Evolutionary conservation across 2,329 filamentous ascomycete genomes (phyloP).

Genomic region (Penicillium sp.): DNA sequence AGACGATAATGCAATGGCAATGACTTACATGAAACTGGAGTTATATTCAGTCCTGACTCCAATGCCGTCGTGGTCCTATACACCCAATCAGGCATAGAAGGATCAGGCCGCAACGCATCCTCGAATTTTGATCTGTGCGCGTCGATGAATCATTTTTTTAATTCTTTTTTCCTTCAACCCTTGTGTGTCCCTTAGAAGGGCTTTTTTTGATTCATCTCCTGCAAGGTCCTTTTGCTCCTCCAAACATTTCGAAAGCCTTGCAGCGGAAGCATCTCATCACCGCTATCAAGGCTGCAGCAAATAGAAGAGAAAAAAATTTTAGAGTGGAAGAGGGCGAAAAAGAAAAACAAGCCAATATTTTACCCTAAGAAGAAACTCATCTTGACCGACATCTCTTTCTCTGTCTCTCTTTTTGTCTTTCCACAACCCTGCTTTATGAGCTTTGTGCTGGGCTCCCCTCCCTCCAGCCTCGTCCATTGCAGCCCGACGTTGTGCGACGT

Average conservation of each 20-base stretch:
- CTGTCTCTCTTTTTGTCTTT: neutral
- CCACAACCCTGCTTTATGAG: conserved; percentile 19
- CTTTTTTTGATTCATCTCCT: conserved; percentile 20
- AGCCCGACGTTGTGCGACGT: conserved; percentile 25
- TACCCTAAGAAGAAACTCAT: conserved; percentile 13
- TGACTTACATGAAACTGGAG: neutral
- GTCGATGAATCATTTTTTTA: conserved; percentile 10
- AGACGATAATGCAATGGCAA: neutral
- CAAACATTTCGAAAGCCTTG: conserved; percentile 25
- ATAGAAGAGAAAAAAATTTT: neutral
- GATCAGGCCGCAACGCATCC: conserved; percentile 28
- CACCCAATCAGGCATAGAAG: conserved; percentile 25
- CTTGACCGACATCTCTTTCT: conserved; percentile 20
- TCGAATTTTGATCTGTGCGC: conserved; percentile 24
- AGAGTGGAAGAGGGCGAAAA: neutral
- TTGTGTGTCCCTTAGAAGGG: conserved; percentile 6
- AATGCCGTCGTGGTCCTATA: no score
- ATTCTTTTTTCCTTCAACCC: neutral
- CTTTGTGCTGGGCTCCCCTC: conserved; percentile 20
- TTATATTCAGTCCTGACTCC: neutral
- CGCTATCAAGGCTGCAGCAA: conserved; percentile 14
- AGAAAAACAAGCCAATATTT: conserved; percentile 5
- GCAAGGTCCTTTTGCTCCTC: conserved; percentile 24
- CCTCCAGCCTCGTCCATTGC: conserved; percentile 26
- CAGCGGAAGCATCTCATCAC: conserved; percentile 21